Evolutionary conservation across 2,329 filamentous ascomycete genomes (phyloP).

Genomic region (Tolypocladium ophioglossoides): DNA sequence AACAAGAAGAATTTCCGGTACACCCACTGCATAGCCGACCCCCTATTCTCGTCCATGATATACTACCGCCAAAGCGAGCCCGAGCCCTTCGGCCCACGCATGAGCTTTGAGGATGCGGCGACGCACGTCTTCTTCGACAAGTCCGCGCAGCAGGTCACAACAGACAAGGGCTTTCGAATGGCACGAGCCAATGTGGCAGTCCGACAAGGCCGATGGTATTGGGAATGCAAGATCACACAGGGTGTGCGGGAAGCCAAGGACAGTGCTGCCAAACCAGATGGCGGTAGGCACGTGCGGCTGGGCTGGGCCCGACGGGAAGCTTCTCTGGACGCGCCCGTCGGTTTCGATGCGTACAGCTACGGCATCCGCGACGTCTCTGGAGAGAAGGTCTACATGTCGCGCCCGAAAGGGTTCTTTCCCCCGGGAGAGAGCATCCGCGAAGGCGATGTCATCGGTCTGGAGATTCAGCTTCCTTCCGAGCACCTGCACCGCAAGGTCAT

Average conservation of each 20-base stretch:
- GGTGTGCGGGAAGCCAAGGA: conserved; percentile 45
- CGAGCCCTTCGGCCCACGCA: conserved; percentile 69
- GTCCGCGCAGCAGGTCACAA: conserved; percentile 67
- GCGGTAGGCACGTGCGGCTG: conserved; percentile 62
- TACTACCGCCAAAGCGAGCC: conserved; percentile 87
- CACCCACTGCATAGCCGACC: conserved; percentile 82
- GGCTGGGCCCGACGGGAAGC: conserved; percentile 79
- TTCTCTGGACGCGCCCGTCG: conserved; percentile 71
- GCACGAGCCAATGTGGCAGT: conserved; percentile 83
- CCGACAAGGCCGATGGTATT: conserved; percentile 84
- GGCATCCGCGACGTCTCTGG: conserved; percentile 82
- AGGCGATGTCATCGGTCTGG: conserved; percentile 87
- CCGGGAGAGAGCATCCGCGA: conserved; percentile 70
- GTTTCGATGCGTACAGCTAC: conserved; percentile 89
- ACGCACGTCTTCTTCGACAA: conserved; percentile 75
- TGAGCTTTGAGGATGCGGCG: conserved; percentile 89
- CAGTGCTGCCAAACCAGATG: conserved; percentile 31
- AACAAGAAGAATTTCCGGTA: conserved; percentile 76
- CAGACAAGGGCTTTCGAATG: conserved; percentile 88
- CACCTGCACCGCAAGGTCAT: conserved; percentile 81
- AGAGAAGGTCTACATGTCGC: conserved; percentile 86
- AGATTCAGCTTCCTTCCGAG: conserved; percentile 83
- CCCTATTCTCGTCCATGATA: conserved; percentile 72
- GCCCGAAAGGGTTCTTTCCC: conserved; percentile 82
- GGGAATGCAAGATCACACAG: conserved; percentile 80